phyloP scores from a whole-genome alignment of 2,329 filamentous ascomycete species.

The Penicillium sp. region DNA sequence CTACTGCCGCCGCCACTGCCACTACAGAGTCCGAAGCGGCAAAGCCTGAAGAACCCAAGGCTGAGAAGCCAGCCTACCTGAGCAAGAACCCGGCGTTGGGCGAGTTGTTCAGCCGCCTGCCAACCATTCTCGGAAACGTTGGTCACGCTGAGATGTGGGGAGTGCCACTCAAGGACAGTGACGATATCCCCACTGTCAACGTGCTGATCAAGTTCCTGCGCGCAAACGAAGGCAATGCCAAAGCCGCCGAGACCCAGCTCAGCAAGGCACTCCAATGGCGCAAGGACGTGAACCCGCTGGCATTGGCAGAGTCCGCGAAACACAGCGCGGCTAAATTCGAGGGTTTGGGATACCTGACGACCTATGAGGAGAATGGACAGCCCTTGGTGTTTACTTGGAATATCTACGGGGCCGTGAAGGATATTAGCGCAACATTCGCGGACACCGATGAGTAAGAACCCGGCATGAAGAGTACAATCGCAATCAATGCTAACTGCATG shows the following conservation, averaged over 20 bases:
- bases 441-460: constrained; percentile 69
- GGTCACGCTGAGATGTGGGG: constrained; percentile 83
- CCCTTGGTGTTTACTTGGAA: constrained; percentile 79
- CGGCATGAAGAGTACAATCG: neutral
- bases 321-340: constrained; percentile 70
- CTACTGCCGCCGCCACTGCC: constrained; percentile 4
- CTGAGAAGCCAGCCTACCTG: constrained; percentile 34
- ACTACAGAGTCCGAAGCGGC: constrained; percentile 11
- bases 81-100: constrained; percentile 45
- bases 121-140: constrained; percentile 55
- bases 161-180: constrained; percentile 57
- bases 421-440: constrained; percentile 76
- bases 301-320: constrained; percentile 58
- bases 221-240: constrained; percentile 75
- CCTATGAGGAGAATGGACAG: constrained; percentile 57
- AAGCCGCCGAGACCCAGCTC: constrained; percentile 74
- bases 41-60: constrained; percentile 20
- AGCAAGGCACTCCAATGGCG: constrained; percentile 78
- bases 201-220: constrained; percentile 91
- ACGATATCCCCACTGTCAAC: constrained; percentile 72
- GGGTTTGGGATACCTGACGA: constrained; percentile 76
- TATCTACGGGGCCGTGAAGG: constrained; percentile 84
- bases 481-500: neutral
- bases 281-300: constrained; percentile 68
- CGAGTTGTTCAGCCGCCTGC: constrained; percentile 58